phyloP scores from a whole-genome alignment of 2,329 filamentous ascomycete genomes.

The Scortechinia acanthostroma region DNA sequence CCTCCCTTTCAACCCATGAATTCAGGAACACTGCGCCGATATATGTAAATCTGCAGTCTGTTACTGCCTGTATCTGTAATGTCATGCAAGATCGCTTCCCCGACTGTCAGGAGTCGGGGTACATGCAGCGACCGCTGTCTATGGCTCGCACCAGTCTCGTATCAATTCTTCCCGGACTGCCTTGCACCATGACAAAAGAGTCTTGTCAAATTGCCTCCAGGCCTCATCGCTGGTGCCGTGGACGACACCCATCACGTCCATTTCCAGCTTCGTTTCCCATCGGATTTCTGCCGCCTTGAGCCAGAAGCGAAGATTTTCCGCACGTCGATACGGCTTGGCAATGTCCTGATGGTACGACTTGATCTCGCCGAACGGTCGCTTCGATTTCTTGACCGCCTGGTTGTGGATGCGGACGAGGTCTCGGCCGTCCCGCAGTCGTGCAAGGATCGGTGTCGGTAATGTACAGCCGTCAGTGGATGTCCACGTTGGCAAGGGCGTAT shows the following conservation, averaged over 20 bases:
- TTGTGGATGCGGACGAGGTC: conserved; percentile 55
- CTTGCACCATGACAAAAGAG: conserved; percentile 48
- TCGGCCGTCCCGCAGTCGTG: conserved; percentile 43
- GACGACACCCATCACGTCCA: conserved; percentile 57
- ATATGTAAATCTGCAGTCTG: too few relatives aligned
- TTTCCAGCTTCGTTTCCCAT: conserved; percentile 52
- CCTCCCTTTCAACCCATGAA: too few relatives aligned
- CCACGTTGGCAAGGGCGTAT: conserved; percentile 38
- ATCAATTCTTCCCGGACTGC: conserved; percentile 51
- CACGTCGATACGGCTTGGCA: conserved; percentile 55
- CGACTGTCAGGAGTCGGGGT: too few relatives aligned
- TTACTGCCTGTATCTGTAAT: too few relatives aligned
- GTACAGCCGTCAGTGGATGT: conserved; percentile 23
- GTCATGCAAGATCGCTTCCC: too few relatives aligned
- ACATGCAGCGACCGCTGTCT: too few relatives aligned
- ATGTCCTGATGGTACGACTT: conserved; percentile 55
- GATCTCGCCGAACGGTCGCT: conserved; percentile 54
- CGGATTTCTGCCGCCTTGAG: conserved; percentile 57
- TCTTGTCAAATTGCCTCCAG: conserved; percentile 50
- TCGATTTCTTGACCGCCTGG: conserved; percentile 48
- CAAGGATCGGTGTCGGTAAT: conserved; percentile 38
- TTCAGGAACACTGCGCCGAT: too few relatives aligned
- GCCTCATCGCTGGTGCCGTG: conserved; percentile 35
- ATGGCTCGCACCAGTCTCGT: conserved; percentile 39
- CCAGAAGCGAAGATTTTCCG: conserved; percentile 61